Conservation (phyloP, 106 monocot species). For the Dendrobium chrysotoxum region DNA sequence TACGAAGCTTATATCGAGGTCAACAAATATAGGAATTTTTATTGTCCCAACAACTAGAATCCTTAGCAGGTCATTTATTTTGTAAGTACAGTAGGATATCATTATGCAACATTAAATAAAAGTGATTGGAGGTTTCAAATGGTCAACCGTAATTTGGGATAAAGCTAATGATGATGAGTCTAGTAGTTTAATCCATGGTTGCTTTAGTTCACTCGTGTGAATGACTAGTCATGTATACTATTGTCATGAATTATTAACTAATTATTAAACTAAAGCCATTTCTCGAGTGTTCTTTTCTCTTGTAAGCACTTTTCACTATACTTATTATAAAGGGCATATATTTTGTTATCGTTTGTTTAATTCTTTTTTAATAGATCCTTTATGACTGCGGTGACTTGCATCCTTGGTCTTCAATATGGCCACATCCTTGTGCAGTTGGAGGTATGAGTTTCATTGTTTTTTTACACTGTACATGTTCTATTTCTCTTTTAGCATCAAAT, state of each 20-base stretch:
- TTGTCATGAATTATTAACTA: background rate
- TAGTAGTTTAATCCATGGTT: background rate
- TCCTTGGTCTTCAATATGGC: slow-evolving; percentile 79
- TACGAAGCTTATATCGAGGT: too few species aligned
- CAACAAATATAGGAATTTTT: background rate
- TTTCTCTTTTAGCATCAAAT: background rate
- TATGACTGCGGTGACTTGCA: slow-evolving; percentile 67
- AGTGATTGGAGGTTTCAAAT: background rate
- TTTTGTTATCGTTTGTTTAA: background rate
- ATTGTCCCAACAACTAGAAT: background rate
- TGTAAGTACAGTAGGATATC: too few species aligned
- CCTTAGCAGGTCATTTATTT: too few species aligned
- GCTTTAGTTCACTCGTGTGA: background rate
- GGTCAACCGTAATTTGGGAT: background rate
- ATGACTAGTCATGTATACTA: background rate
- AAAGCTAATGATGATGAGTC: background rate
- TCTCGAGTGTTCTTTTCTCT: background rate
- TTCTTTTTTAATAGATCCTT: slow-evolving; percentile 43
- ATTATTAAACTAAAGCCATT: background rate
- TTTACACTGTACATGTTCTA: background rate
- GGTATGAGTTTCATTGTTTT: slow-evolving; percentile 27
- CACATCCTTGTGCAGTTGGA: slow-evolving; percentile 60
- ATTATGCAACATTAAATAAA: background rate
- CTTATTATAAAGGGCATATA: background rate
- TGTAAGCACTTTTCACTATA: background rate